Evolutionary conservation across 2,329 filamentous ascomycete species (phyloP), one percentile per base, ranked within the genome.

Genomic region (Cercospora janseana): DNA sequence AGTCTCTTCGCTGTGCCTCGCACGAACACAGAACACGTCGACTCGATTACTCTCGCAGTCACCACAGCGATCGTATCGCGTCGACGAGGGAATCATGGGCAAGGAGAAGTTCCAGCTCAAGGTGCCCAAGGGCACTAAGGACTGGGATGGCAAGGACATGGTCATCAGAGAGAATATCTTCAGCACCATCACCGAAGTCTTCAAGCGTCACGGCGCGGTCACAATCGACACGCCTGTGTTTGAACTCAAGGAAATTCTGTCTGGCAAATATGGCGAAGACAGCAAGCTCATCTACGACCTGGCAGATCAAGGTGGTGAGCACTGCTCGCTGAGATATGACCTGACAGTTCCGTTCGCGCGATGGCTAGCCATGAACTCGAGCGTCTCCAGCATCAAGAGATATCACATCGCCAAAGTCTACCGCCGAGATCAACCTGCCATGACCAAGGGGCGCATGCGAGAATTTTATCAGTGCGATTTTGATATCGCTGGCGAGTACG

Each of bases 391-490:
- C 70, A 92, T 95, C 74, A 95, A 95, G 76, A 82, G 92, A 64
- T 96, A 95, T 71, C 90, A 95, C 74, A 91, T 97, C 61, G 90
- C 89, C 61, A 95, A 95, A 74, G 91, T 95, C 44, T 91, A 90
- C 73, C 79, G 87, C 55, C 75, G 86, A 68, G 87, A 91, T 69
- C 86, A 90, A 69, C 87, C 87, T 18, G 87, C 89, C 54, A 88
- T 96, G 74, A 88, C 86, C 55, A 93, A 94, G 69, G 92, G 91
- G 44, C 83, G 91, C 46, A 93, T 95, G 86, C 82, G 92, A 65
- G 92, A 96, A 72, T 95, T 95, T 72, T 95, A 94, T 75, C 91
- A 96, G 72, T 96, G 91, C 74, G 92, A 97, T 72, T 94, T 96
- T 66, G 91, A 96, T 68, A 92, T 96, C 72, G 91, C 91, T 9